phyloP scores from a whole-genome alignment of 2,329 filamentous ascomycete genomes.

The Monilinia aucupariae region DNA sequence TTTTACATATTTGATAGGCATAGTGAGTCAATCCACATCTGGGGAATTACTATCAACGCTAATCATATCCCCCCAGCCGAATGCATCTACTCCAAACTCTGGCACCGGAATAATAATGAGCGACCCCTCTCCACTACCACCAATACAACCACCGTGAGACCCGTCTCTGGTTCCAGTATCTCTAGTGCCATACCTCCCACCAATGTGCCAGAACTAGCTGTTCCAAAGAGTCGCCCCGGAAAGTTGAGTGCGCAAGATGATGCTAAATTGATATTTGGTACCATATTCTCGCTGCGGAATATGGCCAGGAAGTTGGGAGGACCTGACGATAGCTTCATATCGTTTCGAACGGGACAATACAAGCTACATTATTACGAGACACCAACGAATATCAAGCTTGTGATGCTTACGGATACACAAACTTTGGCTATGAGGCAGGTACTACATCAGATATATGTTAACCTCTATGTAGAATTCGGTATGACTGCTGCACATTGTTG shows the following conservation, averaged over 20 bases:
- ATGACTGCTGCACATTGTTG: constrained; percentile 32
- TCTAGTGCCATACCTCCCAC: constrained; percentile 38
- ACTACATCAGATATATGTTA: constrained; percentile 96
- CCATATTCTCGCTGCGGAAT: constrained; percentile 91
- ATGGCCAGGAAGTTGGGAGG: constrained; percentile 95
- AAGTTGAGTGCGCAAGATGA: constrained; percentile 60
- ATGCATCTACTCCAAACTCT: constrained; percentile 91
- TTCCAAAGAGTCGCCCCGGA: constrained; percentile 32
- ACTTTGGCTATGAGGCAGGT: constrained; percentile 89
- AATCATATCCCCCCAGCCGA: constrained; percentile 58
- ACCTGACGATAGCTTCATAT: constrained; percentile 89
- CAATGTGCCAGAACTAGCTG: constrained; percentile 29
- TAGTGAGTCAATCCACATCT: constrained; percentile 52
- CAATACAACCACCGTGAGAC: constrained; percentile 42
- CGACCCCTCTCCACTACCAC: constrained; percentile 24
- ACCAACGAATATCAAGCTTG: constrained; percentile 88
- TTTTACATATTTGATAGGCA: constrained; percentile 99
- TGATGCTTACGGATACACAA: constrained; percentile 89
- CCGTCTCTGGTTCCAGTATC: constrained; percentile 44
- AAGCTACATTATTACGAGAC: constrained; percentile 99
- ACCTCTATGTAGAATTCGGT: constrained; percentile 95
- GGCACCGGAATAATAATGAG: constrained; percentile 45
- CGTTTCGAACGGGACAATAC: constrained; percentile 89
- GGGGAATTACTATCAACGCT: constrained; percentile 19
- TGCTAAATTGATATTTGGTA: constrained; percentile 95